A percentile compares a stretch with the other conserved stretches of the same genome.
phyloP scores from a whole-genome alignment of 805 yeast species.

The Metschnikowia henanensis region DNA sequence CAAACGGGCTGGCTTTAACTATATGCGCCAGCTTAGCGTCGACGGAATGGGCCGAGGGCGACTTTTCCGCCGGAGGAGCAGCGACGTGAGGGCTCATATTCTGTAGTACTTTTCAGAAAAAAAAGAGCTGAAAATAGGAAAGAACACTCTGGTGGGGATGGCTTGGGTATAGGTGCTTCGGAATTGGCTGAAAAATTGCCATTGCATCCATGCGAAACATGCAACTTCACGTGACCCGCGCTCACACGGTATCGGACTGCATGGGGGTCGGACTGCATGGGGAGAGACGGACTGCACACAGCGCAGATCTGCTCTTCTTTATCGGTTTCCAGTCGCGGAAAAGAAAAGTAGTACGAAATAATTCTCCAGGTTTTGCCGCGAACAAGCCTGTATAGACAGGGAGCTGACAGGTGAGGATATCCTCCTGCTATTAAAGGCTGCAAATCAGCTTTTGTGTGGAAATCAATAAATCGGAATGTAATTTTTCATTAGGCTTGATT shows the following conservation, averaged over 20 bases:
- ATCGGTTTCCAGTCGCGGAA: neutral
- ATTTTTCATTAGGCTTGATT: too few species aligned
- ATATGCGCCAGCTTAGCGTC: constrained; percentile 13
- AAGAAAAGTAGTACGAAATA: neutral
- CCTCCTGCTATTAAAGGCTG: too few species aligned
- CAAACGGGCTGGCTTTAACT: constrained; percentile 49
- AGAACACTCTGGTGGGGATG: neutral
- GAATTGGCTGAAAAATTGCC: constrained; percentile 1
- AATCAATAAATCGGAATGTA: too few species aligned
- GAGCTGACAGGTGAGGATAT: too few species aligned
- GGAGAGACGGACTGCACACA: too few species aligned
- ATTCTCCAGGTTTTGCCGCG: neutral
- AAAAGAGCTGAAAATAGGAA: neutral
- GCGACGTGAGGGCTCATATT: constrained; percentile 15
- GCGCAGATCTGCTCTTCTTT: too few species aligned
- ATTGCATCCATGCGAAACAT: constrained; percentile 1
- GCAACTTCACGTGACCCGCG: constrained; percentile 17
- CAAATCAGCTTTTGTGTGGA: too few species aligned
- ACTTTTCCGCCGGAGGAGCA: neutral
- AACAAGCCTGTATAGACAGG: too few species aligned
- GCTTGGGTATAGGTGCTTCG: neutral
- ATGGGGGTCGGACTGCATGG: too few species aligned
- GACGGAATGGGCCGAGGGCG: constrained; percentile 6
- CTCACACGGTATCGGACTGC: neutral
- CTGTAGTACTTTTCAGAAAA: neutral